Percentiles rank a stretch among this genome's conserved stretches.
These are phyloP conservation scores for Pulveroboletus ravenelii DNA, from an alignment of 768 basidiomycete species.

Conservation along the genomic window DNA sequence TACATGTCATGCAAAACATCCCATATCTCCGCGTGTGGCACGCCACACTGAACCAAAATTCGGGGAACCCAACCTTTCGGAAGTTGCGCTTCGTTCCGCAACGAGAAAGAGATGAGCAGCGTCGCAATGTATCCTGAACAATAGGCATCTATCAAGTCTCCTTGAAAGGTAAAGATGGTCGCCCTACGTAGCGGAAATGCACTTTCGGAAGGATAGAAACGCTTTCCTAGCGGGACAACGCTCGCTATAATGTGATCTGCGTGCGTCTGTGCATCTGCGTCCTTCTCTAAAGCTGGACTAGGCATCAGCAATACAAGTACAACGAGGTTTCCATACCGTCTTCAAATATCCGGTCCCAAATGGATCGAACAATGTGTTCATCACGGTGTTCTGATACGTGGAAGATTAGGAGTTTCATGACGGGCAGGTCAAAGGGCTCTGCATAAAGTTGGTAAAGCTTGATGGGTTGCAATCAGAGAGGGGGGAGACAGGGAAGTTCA, in stretches of 20 bases:
- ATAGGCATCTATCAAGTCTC: not conserved
- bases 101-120: slow-evolving; percentile 69
- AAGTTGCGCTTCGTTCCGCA: slow-evolving; percentile 53
- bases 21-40: slow-evolving; percentile 80
- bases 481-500: slow-evolving; percentile 1
- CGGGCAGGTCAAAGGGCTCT: slow-evolving; percentile 75
- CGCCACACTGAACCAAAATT: slow-evolving; percentile 73
- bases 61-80: slow-evolving; percentile 80
- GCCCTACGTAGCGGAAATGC: slow-evolving; percentile 82
- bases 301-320: slow-evolving; percentile 1
- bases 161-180: not conserved
- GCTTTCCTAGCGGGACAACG: slow-evolving; percentile 69
- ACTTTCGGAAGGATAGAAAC: slow-evolving; percentile 87
- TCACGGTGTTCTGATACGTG: slow-evolving; percentile 93
- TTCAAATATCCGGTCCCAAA: slow-evolving; percentile 87
- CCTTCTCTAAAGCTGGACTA: slow-evolving; percentile 48
- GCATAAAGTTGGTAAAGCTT: slow-evolving; percentile 90
- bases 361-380: slow-evolving; percentile 70
- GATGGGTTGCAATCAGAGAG: slow-evolving; percentile 7
- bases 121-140: slow-evolving; percentile 66
- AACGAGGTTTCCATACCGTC: slow-evolving; percentile 49
- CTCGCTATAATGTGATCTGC: slow-evolving; percentile 62
- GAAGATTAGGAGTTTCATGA: slow-evolving; percentile 83
- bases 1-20: slow-evolving; percentile 83
- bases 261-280: slow-evolving; percentile 47